A percentile compares a stretch with the other conserved stretches of the same genome.
Conservation (phyloP, 108 stramenopile species). For the Skeletonema marinoi region DNA sequence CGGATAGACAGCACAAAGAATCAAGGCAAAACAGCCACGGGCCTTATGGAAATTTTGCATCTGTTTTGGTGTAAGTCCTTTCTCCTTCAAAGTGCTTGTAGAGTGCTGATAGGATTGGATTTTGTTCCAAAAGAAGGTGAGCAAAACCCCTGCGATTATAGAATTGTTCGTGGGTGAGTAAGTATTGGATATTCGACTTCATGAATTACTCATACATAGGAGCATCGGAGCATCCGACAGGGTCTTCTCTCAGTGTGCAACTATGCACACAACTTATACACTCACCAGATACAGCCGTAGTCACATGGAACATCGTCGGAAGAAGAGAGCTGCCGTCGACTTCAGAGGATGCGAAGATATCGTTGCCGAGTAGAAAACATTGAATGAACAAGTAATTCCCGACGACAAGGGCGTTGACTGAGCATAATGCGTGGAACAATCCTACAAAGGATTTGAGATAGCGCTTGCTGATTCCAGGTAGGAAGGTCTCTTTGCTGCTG, state of each 20-base stretch:
- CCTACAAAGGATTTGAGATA: neutral
- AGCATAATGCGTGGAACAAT: neutral
- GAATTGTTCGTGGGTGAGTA: too few relatives aligned
- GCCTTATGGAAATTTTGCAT: neutral
- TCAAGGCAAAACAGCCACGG: neutral
- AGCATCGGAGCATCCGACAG: too few relatives aligned
- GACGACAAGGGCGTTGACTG: neutral
- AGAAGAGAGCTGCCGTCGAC: neutral
- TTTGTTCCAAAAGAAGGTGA: neutral
- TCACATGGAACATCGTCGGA: neutral
- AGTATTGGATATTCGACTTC: too few relatives aligned
- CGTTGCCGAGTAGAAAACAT: neutral
- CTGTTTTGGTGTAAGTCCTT: neutral
- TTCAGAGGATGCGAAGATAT: neutral
- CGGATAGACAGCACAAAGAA: constrained; percentile 6
- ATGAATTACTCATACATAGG: too few relatives aligned
- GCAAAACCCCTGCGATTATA: neutral
- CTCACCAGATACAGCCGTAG: neutral
- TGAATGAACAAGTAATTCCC: neutral
- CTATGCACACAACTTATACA: neutral
- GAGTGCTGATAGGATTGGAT: neutral
- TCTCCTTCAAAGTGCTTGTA: neutral
- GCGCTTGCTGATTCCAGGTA: neutral
- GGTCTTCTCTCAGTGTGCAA: too few relatives aligned
- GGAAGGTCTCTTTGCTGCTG: neutral